A percentile compares a stretch with the other conserved stretches of the same genome.
These are phyloP conservation scores for Setaria italica DNA, from an alignment of 202 grass and related monocot genomes.

Conservation along the genomic window DNA sequence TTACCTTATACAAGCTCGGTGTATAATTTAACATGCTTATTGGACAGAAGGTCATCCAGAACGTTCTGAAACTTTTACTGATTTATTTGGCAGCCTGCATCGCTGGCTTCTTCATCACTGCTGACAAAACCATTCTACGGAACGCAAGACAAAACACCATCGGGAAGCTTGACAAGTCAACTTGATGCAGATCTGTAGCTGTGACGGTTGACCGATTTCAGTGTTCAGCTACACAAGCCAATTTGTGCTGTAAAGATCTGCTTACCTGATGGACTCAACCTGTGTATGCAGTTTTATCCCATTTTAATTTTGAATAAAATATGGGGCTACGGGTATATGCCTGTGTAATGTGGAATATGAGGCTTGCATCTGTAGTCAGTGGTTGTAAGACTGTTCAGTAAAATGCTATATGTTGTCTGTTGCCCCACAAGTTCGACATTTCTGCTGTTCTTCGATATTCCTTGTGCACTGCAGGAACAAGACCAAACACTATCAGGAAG, in stretches of 20 bases:
- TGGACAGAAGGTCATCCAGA: background rate
- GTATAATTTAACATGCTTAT: background rate
- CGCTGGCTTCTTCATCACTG: conserved; percentile 89
- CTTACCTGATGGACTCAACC: background rate
- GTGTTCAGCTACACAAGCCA: background rate
- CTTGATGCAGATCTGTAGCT: conserved; percentile 34
- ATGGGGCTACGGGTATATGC: background rate
- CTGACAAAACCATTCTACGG: conserved; percentile 69
- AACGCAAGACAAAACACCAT: conserved; percentile 80
- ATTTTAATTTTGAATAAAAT: conserved; percentile 26
- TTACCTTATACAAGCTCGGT: background rate
- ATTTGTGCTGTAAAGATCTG: background rate
- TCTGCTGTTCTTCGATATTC: background rate
- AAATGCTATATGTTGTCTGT: background rate
- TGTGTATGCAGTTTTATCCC: background rate
- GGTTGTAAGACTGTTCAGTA: background rate
- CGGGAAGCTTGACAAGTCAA: conserved; percentile 65
- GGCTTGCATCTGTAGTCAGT: background rate
- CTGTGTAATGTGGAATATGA: background rate
- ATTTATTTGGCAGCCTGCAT: conserved; percentile 62
- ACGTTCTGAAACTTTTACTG: background rate
- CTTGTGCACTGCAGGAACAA: background rate
- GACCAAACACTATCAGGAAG: too few relatives aligned
- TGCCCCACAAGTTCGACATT: background rate
- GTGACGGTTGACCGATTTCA: background rate